A percentile compares a stretch with the other conserved stretches of the same genome.
Evolutionary conservation across 306 rosid species (phyloP).

Genomic region (Quercus dentata): DNA sequence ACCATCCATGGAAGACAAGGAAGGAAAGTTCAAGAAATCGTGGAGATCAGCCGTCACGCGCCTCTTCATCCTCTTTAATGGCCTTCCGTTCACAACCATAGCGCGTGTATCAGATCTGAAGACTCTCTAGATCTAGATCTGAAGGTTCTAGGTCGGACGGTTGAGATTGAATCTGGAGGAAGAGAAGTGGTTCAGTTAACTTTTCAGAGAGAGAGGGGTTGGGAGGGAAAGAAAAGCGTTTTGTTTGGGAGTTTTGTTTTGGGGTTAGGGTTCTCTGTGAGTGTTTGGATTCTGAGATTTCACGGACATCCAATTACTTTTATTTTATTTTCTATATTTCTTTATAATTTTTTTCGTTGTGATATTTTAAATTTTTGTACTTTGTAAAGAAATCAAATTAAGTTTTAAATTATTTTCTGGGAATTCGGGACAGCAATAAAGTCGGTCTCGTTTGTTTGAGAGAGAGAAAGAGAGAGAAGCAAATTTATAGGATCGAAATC

Average conservation of each 20-base stretch:
- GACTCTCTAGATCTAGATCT: slow-evolving; percentile 6
- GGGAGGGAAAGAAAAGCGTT: neutral
- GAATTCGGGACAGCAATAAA: slow-evolving; percentile 19
- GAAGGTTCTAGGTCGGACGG: neutral
- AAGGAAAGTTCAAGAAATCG: slow-evolving; percentile 72
- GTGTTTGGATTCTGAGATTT: slow-evolving; percentile 30
- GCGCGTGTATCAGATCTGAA: slow-evolving; percentile 30
- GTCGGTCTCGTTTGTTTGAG: neutral
- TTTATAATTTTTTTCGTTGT: neutral
- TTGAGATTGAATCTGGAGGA: neutral
- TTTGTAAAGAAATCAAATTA: neutral
- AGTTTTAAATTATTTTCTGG: slow-evolving; percentile 4
- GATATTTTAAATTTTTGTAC: slow-evolving; percentile 4
- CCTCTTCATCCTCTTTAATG: slow-evolving; percentile 80
- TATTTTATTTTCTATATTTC: too few species aligned
- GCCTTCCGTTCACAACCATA: slow-evolving; percentile 80
- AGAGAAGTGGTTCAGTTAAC: neutral
- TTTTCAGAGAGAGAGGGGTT: neutral
- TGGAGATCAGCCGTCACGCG: slow-evolving; percentile 78
- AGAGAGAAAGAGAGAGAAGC: neutral
- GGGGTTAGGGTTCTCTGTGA: slow-evolving; percentile 20
- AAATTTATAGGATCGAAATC: slow-evolving; percentile 20
- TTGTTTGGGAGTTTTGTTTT: slow-evolving; percentile 11
- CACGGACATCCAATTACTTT: slow-evolving; percentile 36
- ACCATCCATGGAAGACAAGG: slow-evolving; percentile 20